Conservation (phyloP, 2,329 filamentous ascomycete genomes). For the Pseudomassariella vexata region DNA sequence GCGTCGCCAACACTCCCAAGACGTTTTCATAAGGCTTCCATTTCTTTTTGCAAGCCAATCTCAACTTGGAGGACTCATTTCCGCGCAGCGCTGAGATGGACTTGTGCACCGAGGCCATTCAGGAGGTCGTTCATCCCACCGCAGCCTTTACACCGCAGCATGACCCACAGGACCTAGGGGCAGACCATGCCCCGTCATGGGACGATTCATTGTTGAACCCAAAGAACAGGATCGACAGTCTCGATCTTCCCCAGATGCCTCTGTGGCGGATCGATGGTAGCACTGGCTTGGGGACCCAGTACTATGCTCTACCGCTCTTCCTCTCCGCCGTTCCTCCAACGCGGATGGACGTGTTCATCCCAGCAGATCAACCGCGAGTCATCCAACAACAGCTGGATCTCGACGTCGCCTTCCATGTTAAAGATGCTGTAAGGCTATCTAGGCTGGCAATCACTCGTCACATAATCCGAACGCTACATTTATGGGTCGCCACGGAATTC, state of each 20-base stretch:
- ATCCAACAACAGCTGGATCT: slow-evolving; percentile 43
- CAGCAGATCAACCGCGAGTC: slow-evolving; percentile 37
- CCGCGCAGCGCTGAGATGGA: slow-evolving; percentile 38
- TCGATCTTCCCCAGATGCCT: slow-evolving; percentile 35
- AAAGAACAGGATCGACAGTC: slow-evolving; percentile 54
- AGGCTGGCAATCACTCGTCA: slow-evolving; percentile 47
- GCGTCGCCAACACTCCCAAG: too few relatives aligned
- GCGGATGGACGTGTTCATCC: slow-evolving; percentile 53
- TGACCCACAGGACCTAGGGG: slow-evolving; percentile 6
- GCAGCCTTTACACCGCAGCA: slow-evolving; percentile 36
- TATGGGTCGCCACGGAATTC: slow-evolving; percentile 37
- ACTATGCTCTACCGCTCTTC: slow-evolving; percentile 50
- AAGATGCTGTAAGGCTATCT: slow-evolving; percentile 40
- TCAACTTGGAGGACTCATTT: too few relatives aligned
- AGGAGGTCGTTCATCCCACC: slow-evolving; percentile 53
- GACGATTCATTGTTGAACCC: slow-evolving; percentile 47
- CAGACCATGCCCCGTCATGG: slow-evolving; percentile 37
- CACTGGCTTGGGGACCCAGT: slow-evolving; percentile 51
- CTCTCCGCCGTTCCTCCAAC: slow-evolving; percentile 38
- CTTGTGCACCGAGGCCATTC: slow-evolving; percentile 44
- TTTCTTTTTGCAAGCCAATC: too few relatives aligned
- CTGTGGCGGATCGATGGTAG: slow-evolving; percentile 56
- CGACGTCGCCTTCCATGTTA: slow-evolving; percentile 48
- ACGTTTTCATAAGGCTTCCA: too few relatives aligned
- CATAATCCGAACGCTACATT: slow-evolving; percentile 47